phyloP scores from a whole-genome alignment of 1,284 basidiomycete genomes.

The Cryptococcus hybrid region DNA sequence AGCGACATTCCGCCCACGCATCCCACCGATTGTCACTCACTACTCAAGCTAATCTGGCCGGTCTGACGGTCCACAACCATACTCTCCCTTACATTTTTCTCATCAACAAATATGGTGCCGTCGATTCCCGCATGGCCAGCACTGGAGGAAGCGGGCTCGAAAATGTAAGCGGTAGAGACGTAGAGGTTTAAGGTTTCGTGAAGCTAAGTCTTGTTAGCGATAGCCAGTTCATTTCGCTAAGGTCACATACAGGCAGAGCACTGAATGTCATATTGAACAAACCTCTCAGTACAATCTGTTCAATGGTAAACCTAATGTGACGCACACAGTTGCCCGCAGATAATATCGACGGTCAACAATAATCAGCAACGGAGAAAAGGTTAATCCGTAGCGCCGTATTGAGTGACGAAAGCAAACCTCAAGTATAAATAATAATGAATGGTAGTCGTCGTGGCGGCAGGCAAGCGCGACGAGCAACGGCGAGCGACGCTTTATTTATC shows the following conservation, averaged over 20 bases:
- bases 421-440: not conserved
- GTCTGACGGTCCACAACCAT: constrained; percentile 50
- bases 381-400: too few species aligned
- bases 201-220: constrained; percentile 21
- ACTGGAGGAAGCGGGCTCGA: constrained; percentile 43
- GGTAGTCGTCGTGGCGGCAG: not conserved
- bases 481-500: not conserved
- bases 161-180: constrained; percentile 46
- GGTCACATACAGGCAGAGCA: constrained; percentile 8
- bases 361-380: too few species aligned
- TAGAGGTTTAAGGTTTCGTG: constrained; percentile 51
- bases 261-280: not conserved
- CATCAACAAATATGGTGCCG: constrained; percentile 25
- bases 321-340: too few species aligned
- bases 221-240: too few species aligned
- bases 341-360: too few species aligned
- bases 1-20: not conserved
- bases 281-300: too few species aligned
- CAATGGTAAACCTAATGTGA: too few species aligned
- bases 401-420: too few species aligned
- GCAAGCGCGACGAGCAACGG: too few species aligned
- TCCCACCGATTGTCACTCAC: constrained; percentile 32
- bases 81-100: constrained; percentile 48
- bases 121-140: constrained; percentile 14
- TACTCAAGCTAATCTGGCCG: constrained; percentile 46